Evolutionary conservation across 139 green algal species (phyloP).

Genomic region (Chlorella sp.): DNA sequence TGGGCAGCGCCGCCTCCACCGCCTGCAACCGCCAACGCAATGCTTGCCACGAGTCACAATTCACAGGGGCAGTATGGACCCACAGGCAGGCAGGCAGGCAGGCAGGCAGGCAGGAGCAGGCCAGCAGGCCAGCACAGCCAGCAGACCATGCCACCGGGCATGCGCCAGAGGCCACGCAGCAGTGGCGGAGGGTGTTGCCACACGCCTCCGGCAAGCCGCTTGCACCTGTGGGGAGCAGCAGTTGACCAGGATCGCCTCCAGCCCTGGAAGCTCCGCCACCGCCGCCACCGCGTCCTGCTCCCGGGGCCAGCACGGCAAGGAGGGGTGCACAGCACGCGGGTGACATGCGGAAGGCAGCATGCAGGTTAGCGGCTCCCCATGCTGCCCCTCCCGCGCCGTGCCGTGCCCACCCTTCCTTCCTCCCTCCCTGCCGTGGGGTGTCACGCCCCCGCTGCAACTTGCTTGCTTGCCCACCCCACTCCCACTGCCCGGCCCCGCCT

Average conservation of each 20-base stretch:
- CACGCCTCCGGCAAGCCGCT: too few relatives aligned
- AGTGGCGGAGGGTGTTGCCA: neutral
- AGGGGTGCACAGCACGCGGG: too few relatives aligned
- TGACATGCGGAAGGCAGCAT: too few relatives aligned
- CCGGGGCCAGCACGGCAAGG: neutral
- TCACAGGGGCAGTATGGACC: too few relatives aligned
- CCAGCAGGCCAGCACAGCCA: too few relatives aligned
- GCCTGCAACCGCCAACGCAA: neutral
- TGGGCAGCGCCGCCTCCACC: constrained; percentile 18
- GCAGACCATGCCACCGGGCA: too few relatives aligned
- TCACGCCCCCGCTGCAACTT: too few relatives aligned
- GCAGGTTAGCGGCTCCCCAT: neutral
- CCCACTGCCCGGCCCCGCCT: neutral
- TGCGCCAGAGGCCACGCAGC: neutral
- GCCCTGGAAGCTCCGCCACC: constrained; percentile 39
- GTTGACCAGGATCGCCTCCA: constrained; percentile 63
- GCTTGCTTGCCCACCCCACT: too few relatives aligned
- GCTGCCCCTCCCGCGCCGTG: neutral
- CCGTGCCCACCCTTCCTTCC: neutral
- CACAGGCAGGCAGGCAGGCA: too few relatives aligned
- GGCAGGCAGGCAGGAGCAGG: too few relatives aligned
- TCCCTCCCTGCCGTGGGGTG: neutral
- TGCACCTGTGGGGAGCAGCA: constrained; percentile 25
- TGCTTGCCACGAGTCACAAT: neutral
- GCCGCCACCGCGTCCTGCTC: constrained; percentile 40